Base-by-base conservation (phyloP, 1,284 basidiomycete species). In the Ganoderma sinense region DNA sequence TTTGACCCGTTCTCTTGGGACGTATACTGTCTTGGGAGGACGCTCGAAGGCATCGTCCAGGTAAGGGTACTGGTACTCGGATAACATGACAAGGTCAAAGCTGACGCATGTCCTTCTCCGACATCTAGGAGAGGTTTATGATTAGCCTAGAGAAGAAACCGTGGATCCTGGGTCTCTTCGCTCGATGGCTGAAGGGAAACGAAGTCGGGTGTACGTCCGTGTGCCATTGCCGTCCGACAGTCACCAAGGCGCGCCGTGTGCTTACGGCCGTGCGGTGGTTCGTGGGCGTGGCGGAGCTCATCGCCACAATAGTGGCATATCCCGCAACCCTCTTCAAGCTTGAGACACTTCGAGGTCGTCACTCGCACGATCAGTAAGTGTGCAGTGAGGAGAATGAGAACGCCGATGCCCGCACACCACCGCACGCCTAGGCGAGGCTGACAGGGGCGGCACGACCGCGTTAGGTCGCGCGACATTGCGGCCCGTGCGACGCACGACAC, bases 1-100 rank as follows among this genome's bases (percentile, higher is more conserved):
- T 56, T 56, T 10, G 53, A 56, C 14, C 53, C 53, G 16, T 56
- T 56, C 29, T 56, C 53, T 18, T 56, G 53, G 53, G 53, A 56
- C 53, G 29, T 56, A 14, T 56, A 56, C 53, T 56, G 53, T 33
- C 53, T 56, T 20, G 53, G 53, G 14, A 33, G 29, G 31, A 56
- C 53, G 18, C 53, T 56, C 29, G 53, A 56, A 18, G 13, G 4
- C 14, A 56, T 56, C 5, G 29, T 56, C 20, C 29, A 6, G 29
- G 29, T 56, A 20, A 56, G 33, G 5, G 53, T 1, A 29, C n/a
- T n/a, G 33, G 33, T 16, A 56, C 26, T 33, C 13, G 23, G n/a
- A n/a, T n/a, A n/a, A n/a, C n/a, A n/a, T n/a, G n/a, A n/a, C n/a
- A n/a, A n/a, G n/a, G n/a, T n/a, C n/a, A n/a, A n/a, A n/a, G n/a